Conservation (phyloP, 2,329 filamentous ascomycete species). For the Aureobasidium sp. region DNA sequence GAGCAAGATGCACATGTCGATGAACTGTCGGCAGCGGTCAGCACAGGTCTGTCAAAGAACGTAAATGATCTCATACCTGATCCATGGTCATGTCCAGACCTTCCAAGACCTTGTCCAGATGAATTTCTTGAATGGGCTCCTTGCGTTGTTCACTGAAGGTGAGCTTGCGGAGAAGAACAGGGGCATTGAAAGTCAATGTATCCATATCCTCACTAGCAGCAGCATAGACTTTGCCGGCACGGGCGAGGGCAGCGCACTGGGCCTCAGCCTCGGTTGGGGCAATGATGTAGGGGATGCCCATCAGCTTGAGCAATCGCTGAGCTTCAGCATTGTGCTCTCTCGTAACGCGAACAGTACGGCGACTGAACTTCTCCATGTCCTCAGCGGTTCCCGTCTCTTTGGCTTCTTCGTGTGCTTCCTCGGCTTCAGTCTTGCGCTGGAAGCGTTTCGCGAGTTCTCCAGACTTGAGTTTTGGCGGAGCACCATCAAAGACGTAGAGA, state of each 20-base stretch:
- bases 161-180: slow-evolving; percentile 82
- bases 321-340: slow-evolving; percentile 94
- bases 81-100: slow-evolving; percentile 81
- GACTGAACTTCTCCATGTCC: slow-evolving; percentile 96
- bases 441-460: slow-evolving; percentile 95
- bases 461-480: slow-evolving; percentile 93
- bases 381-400: slow-evolving; percentile 95
- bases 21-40: slow-evolving; percentile 56
- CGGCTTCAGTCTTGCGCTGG: slow-evolving; percentile 88
- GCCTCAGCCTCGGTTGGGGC: slow-evolving; percentile 96
- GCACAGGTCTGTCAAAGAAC: background rate
- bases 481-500: slow-evolving; percentile 95
- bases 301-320: slow-evolving; percentile 80
- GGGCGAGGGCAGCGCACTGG: slow-evolving; percentile 84
- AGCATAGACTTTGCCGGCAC: slow-evolving; percentile 91
- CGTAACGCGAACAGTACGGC: slow-evolving; percentile 89
- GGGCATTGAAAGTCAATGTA: slow-evolving; percentile 88
- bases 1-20: slow-evolving; percentile 94
- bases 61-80: slow-evolving; percentile 51
- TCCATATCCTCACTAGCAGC: slow-evolving; percentile 99
- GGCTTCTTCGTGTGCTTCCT: slow-evolving; percentile 83
- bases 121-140: slow-evolving; percentile 94
- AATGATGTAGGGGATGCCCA: slow-evolving; percentile 93
- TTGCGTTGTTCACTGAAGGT: slow-evolving; percentile 97
- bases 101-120: slow-evolving; percentile 76